Base-by-base conservation (phyloP, 352 stramenopile genomes). In the Phytophthora quininea region DNA sequence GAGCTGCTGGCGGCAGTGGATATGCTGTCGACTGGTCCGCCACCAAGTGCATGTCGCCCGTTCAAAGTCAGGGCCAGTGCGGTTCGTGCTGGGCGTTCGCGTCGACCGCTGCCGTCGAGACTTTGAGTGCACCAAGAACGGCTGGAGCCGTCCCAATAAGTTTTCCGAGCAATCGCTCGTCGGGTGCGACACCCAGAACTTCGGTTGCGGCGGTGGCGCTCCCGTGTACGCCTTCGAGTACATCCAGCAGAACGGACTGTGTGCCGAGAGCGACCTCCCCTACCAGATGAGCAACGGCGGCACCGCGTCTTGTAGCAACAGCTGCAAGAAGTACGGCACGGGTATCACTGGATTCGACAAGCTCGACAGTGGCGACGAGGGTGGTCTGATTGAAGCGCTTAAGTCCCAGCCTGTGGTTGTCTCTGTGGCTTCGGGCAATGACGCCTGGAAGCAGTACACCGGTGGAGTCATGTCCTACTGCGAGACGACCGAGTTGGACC, bases 71-170 rank as follows among this genome's bases (percentile, higher is more conserved):
- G 74, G 97, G 94, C 3, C 68, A 89, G 7, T 99, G 97, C 71
- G 97, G 97, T 47, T 97, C 90, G 1, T 99, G 97, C 80, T 99
- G 97, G 96, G 90, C 95, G 7, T 99, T 99, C 76, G 97, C 95
- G 14, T 93, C 93, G 0, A 86, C 94, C 0, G 91, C 95, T 14
- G 92, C 88, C 6, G 75, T 98, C 7, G 95, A 99, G 69, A 91
- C 90, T 4, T 89, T 90, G 10, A 96, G 65, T 96, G 90, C 50
- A 88, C 98, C 40, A 62, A 71, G 3, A 71, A 67, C 32, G 90
- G 82, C 7, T 87, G 86, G 24, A 55, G 52, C 14, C 69, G 66
- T 10, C 62, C 97, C 32, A 81, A 90, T 38, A 89, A 93, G 62
- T 80, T 97, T 12, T 97, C 86, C 27, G 94, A 98, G 74, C 85